These are phyloP conservation scores for Simplicillium sp. DNA, from an alignment of 2,329 filamentous ascomycete genomes.

Conservation along the genomic window DNA sequence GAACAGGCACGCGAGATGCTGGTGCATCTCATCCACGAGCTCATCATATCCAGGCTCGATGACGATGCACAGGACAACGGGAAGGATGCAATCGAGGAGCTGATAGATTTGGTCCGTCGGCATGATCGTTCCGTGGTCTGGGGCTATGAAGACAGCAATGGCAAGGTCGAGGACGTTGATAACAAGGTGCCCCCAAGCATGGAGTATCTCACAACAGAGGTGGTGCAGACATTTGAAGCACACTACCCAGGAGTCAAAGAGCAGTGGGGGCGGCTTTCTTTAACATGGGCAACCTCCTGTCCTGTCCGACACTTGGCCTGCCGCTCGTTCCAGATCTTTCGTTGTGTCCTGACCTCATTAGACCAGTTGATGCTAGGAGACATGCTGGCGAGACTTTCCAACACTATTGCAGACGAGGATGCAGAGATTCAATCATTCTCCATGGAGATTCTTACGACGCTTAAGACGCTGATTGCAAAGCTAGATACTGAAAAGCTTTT, in stretches of 20 bases:
- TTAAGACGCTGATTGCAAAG: constrained; percentile 84
- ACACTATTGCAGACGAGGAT: constrained; percentile 93
- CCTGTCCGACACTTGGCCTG: constrained; percentile 92
- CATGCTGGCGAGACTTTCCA: constrained; percentile 90
- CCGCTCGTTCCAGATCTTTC: constrained; percentile 93
- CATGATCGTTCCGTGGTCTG: constrained; percentile 82
- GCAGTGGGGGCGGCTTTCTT: constrained; percentile 79
- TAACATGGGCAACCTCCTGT: constrained; percentile 95
- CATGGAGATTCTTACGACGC: constrained; percentile 91
- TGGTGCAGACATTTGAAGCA: constrained; percentile 76
- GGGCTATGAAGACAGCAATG: constrained; percentile 89
- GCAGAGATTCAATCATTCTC: constrained; percentile 93
- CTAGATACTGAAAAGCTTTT: constrained; percentile 70
- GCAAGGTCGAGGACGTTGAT: constrained; percentile 61
- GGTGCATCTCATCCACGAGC: constrained; percentile 91
- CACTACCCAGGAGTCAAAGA: constrained; percentile 82
- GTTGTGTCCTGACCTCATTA: constrained; percentile 82
- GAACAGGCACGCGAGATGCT: constrained; percentile 97
- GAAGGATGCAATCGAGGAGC: constrained; percentile 71
- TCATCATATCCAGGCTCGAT: constrained; percentile 74
- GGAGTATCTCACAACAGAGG: constrained; percentile 71
- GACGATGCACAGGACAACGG: constrained; percentile 51
- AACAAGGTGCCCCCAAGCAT: constrained; percentile 81
- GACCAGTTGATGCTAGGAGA: constrained; percentile 94
- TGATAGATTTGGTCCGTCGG: constrained; percentile 78